phyloP scores from a whole-genome alignment of 345 rosid genomes.

The Trapa bicornis region DNA sequence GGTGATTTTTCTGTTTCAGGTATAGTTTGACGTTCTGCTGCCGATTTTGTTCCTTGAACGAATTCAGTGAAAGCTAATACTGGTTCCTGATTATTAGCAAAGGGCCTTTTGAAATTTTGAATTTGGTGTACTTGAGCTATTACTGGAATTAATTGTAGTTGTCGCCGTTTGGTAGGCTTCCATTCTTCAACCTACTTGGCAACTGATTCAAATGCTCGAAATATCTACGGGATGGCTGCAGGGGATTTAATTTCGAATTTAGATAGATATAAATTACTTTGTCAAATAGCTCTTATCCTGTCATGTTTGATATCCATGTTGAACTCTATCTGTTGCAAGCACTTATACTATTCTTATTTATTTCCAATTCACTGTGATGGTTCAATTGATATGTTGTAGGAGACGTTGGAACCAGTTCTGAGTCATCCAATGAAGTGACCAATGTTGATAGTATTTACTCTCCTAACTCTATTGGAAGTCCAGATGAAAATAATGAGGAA shows the following conservation, averaged over 20 bases:
- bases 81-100: neutral
- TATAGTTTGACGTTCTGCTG: constrained; percentile 8
- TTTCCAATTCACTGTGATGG: neutral
- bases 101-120: neutral
- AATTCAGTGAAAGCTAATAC: neutral
- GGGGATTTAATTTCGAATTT: neutral
- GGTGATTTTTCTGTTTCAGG: constrained; percentile 47
- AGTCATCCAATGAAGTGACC: constrained; percentile 17
- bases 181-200: neutral
- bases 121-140: neutral
- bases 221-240: neutral
- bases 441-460: constrained; percentile 9
- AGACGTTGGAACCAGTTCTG: constrained; percentile 23
- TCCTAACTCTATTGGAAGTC: constrained; percentile 16
- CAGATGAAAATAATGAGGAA: constrained; percentile 21
- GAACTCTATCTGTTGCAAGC: neutral
- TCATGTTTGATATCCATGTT: neutral
- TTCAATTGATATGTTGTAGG: constrained; percentile 31
- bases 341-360: neutral
- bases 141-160: neutral
- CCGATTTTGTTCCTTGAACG: too few relatives aligned
- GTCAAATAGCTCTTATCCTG: neutral
- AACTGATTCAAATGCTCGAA: too few relatives aligned
- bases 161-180: neutral
- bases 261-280: neutral